These are phyloP conservation scores for Areca catechu DNA, from an alignment of 176 grass and related monocot species.

Conservation along the genomic window DNA sequence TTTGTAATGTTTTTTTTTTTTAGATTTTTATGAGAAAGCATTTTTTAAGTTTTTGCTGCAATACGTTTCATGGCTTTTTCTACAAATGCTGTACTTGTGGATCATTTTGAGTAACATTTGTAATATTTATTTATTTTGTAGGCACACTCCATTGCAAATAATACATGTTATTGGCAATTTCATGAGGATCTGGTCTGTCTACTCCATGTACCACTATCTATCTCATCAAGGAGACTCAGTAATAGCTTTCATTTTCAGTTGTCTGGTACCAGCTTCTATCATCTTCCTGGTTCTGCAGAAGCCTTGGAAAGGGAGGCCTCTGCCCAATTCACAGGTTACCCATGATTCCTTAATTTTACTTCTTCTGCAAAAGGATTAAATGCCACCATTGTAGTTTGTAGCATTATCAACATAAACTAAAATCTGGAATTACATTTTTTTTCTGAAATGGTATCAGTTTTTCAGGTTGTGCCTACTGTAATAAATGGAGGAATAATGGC, in stretches of 20 bases:
- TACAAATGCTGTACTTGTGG: too few relatives aligned
- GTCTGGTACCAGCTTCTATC: slow-evolving; percentile 71
- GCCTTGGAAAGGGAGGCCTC: slow-evolving; percentile 83
- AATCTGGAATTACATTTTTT: neutral
- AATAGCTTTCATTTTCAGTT: slow-evolving; percentile 93
- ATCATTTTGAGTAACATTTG: too few relatives aligned
- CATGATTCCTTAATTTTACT: neutral
- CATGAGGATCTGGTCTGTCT: slow-evolving; percentile 83
- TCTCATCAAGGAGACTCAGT: slow-evolving; percentile 34
- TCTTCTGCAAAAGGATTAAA: neutral
- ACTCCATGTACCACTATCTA: slow-evolving; percentile 37
- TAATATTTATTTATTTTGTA: slow-evolving; percentile 14
- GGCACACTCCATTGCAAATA: slow-evolving; percentile 70
- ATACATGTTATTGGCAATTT: slow-evolving; percentile 79
- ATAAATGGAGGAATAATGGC: slow-evolving; percentile 96
- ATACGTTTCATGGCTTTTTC: too few relatives aligned
- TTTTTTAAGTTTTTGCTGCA: too few relatives aligned
- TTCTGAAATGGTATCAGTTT: neutral
- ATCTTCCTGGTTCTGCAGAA: slow-evolving; percentile 80
- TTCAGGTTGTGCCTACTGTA: slow-evolving; percentile 75
- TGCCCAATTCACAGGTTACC: slow-evolving; percentile 87
- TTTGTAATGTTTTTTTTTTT: too few relatives aligned
- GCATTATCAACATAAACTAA: too few relatives aligned
- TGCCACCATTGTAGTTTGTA: too few relatives aligned
- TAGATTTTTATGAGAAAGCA: too few relatives aligned